Conservation (phyloP, 139 green algal species). For the Desmodesmus armatus region DNA sequence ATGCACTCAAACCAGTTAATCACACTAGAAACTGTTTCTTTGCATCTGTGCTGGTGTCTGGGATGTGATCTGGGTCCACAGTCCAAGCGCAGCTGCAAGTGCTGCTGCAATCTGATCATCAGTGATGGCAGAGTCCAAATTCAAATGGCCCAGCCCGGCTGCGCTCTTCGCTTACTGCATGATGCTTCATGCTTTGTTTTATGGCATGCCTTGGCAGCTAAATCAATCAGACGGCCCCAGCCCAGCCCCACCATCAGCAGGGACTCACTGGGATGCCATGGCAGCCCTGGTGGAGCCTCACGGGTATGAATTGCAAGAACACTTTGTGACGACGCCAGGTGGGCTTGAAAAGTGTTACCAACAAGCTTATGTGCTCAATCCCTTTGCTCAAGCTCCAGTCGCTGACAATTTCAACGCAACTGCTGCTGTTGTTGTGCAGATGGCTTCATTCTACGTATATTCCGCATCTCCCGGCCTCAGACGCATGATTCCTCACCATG, state of each 20-base stretch:
- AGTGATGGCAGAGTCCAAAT: background rate
- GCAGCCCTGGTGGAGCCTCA: slow-evolving; percentile 57
- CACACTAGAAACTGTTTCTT: too few species aligned
- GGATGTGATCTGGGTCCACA: too few species aligned
- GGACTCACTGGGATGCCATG: too few species aligned
- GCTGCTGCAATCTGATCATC: background rate
- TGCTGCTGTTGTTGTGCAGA: slow-evolving; percentile 9
- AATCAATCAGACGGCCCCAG: too few species aligned
- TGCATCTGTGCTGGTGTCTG: too few species aligned
- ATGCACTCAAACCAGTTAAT: too few species aligned
- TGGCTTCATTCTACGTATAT: slow-evolving; percentile 61
- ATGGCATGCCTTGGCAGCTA: too few species aligned
- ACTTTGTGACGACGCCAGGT: slow-evolving; percentile 62
- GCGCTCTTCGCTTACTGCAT: too few species aligned
- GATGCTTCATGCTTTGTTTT: too few species aligned
- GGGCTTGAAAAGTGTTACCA: slow-evolving; percentile 31
- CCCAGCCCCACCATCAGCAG: too few species aligned
- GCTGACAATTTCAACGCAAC: background rate
- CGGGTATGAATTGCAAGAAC: slow-evolving; percentile 61
- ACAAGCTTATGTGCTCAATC: background rate
- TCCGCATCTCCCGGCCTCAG: too few species aligned
- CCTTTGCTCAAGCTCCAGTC: background rate
- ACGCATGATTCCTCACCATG: too few species aligned
- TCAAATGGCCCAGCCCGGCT: background rate
- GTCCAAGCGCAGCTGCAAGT: background rate